phyloP scores from a whole-genome alignment of 176 grass and related monocot species.

The Rhipidocladum racemiflorum region DNA sequence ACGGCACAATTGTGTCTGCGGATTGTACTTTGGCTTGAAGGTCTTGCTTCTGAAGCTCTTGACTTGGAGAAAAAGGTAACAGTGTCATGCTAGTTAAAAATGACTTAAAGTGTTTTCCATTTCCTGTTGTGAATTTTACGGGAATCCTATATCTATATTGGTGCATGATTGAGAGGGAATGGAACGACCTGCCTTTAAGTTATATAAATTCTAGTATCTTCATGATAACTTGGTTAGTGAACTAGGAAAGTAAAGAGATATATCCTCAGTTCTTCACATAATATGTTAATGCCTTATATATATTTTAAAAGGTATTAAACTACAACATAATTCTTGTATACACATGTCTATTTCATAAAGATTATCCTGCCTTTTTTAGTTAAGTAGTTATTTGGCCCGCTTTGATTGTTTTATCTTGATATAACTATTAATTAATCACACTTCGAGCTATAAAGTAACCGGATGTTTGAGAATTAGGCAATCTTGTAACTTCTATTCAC shows the following conservation, averaged over 20 bases:
- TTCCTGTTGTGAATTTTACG: background rate
- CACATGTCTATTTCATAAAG: background rate
- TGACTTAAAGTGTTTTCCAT: background rate
- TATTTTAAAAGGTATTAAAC: background rate
- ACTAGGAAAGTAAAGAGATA: background rate
- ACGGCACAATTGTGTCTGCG: slow-evolving; percentile 76
- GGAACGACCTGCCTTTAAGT: background rate
- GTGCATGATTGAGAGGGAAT: background rate
- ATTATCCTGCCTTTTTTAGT: background rate
- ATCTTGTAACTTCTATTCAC: slow-evolving; percentile 3
- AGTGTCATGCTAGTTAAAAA: background rate
- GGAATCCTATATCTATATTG: background rate
- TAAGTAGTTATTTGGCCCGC: background rate
- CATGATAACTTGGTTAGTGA: background rate
- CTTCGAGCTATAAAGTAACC: background rate
- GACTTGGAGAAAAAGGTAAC: slow-evolving; percentile 85
- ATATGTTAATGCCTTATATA: background rate
- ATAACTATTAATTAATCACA: background rate
- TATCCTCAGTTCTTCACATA: background rate
- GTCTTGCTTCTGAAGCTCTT: slow-evolving; percentile 91
- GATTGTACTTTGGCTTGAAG: slow-evolving; percentile 90
- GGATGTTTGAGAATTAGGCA: slow-evolving; percentile 1
- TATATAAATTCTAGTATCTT: background rate
- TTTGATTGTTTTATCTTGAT: background rate
- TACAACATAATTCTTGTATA: background rate